Percentiles rank a stretch among this genome's conserved stretches.
Conservation (phyloP, 768 basidiomycete species). For the Chlorophyllum brunneum region DNA sequence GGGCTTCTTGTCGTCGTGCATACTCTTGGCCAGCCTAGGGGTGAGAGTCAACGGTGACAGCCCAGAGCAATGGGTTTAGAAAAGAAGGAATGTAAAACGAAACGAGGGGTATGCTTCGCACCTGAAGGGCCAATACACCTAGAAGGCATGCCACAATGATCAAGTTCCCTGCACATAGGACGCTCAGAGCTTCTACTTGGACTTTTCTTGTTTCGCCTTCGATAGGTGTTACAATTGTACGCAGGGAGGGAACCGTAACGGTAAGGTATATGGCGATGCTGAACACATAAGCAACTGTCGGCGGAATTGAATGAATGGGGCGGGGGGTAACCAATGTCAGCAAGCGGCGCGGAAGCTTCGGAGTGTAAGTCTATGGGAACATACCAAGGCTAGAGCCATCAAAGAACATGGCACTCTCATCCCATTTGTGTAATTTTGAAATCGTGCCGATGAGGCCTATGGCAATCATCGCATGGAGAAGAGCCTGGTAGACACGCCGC, state of each 20-base stretch:
- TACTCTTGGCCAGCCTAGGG: conserved; percentile 83
- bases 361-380: conserved; percentile 20
- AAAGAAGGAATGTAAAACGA: conserved; percentile 5
- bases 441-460: conserved; percentile 73
- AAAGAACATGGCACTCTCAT: conserved; percentile 92
- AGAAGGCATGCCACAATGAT: conserved; percentile 71
- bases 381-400: conserved; percentile 86
- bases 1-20: conserved; percentile 59
- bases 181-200: conserved; percentile 71
- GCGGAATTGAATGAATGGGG: background rate
- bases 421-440: conserved; percentile 81
- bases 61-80: conserved; percentile 1
- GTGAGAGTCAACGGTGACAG: conserved; percentile 6
- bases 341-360: conserved; percentile 1
- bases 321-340: background rate
- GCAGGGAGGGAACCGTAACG: conserved; percentile 75
- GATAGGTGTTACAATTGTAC: conserved; percentile 66
- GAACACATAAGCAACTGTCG: conserved; percentile 69
- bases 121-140: conserved; percentile 69
- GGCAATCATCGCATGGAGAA: conserved; percentile 82
- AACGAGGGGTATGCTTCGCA: conserved; percentile 29
- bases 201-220: conserved; percentile 57
- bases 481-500: conserved; percentile 50
- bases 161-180: conserved; percentile 84
- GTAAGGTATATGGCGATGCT: conserved; percentile 76